A percentile compares a stretch with the other conserved stretches of the same genome.
Evolutionary conservation across 176 grass and related monocot genomes (phyloP).

Genomic region (Guadua angustifolia): DNA sequence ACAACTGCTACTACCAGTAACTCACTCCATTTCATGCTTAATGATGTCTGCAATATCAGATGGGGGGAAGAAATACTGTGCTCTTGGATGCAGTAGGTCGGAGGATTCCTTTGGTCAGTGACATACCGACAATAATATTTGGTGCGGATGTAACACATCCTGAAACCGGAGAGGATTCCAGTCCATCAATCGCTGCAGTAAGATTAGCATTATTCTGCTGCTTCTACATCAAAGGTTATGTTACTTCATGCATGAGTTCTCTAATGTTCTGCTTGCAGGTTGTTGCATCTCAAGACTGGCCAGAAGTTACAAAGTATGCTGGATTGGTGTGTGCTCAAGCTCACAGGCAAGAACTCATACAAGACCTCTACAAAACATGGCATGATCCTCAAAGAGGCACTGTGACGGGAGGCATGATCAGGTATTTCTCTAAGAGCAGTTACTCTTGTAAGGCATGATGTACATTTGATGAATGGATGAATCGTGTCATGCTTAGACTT

Average conservation of each 20-base stretch:
- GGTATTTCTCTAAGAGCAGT: constrained; percentile 42
- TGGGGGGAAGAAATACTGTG: constrained; percentile 86
- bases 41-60: constrained; percentile 44
- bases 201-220: constrained; percentile 17
- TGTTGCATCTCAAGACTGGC: constrained; percentile 84
- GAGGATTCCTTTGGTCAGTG: constrained; percentile 74
- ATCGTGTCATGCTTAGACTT: too few relatives aligned
- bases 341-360: constrained; percentile 76
- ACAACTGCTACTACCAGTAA: neutral
- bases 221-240: neutral
- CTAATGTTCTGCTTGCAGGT: constrained; percentile 50
- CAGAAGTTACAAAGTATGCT: constrained; percentile 80
- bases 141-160: constrained; percentile 83
- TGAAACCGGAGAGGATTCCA: constrained; percentile 78
- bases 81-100: constrained; percentile 70
- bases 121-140: constrained; percentile 77
- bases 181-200: constrained; percentile 75
- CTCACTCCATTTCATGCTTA: constrained; percentile 6
- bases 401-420: constrained; percentile 81
- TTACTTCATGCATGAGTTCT: neutral
- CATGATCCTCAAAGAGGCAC: constrained; percentile 76
- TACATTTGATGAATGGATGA: neutral
- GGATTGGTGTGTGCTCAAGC: constrained; percentile 73
- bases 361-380: constrained; percentile 79
- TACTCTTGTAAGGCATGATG: too few relatives aligned